Conservation (phyloP, 1,284 basidiomycete genomes). For the Stereum hirsutum region DNA sequence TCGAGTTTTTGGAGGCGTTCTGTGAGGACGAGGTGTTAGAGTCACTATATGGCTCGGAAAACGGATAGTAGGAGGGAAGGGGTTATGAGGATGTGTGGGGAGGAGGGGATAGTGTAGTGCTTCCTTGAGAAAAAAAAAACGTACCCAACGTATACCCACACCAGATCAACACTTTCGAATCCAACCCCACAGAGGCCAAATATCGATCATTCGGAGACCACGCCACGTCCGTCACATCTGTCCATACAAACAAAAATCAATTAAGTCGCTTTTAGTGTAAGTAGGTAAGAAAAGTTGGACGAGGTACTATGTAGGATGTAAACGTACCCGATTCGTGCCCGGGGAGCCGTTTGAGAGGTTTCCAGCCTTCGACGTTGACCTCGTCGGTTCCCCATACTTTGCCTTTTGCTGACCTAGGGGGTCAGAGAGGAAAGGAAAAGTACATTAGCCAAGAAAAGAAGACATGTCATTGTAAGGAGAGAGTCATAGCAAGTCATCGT, state of each 20-base stretch:
- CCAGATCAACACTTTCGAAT: slow-evolving; percentile 90
- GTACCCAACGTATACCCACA: slow-evolving; percentile 80
- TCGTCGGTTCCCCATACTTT: slow-evolving; percentile 91
- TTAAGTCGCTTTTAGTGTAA: neutral
- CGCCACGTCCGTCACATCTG: slow-evolving; percentile 92
- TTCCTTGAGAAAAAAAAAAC: slow-evolving; percentile 16
- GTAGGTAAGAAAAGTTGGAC: too few species aligned
- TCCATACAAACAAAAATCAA: slow-evolving; percentile 1
- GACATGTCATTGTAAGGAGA: too few species aligned
- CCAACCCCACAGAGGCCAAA: slow-evolving; percentile 90
- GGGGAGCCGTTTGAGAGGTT: slow-evolving; percentile 82
- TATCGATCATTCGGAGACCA: slow-evolving; percentile 92
- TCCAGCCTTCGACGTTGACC: slow-evolving; percentile 97
- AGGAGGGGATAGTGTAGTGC: too few species aligned
- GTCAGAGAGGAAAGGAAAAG: neutral
- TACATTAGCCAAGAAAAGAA: neutral
- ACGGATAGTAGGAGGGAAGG: too few species aligned
- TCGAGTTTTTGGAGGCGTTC: slow-evolving; percentile 81
- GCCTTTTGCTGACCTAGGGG: slow-evolving; percentile 61
- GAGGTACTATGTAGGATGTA: too few species aligned
- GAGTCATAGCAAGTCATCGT: too few species aligned
- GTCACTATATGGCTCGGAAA: too few species aligned
- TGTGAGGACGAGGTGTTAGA: slow-evolving; percentile 9
- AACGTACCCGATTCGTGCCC: slow-evolving; percentile 96
- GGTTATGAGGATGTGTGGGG: too few species aligned